These are phyloP conservation scores for Colletotrichum noveboracense DNA, from an alignment of 2,329 filamentous ascomycete species.

Conservation along the genomic window DNA sequence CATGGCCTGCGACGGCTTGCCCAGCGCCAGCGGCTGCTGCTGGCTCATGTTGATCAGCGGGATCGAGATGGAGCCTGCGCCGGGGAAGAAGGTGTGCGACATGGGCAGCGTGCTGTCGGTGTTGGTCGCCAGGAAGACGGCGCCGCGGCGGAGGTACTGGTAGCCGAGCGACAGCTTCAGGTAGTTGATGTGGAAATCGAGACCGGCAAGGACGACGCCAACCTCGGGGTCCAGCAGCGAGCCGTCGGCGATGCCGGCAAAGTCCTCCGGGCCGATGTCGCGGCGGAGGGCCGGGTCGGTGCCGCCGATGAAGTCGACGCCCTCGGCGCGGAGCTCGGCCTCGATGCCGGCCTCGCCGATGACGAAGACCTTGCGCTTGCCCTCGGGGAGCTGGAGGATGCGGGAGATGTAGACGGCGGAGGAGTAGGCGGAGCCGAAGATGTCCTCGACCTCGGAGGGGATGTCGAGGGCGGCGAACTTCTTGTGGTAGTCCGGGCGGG, in stretches of 20 bases:
- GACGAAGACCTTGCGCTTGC: slow-evolving; percentile 92
- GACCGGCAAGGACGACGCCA: slow-evolving; percentile 84
- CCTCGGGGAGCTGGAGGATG: slow-evolving; percentile 79
- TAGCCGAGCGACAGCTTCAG: slow-evolving; percentile 85
- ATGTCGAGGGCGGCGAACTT: slow-evolving; percentile 87
- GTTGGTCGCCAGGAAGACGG: slow-evolving; percentile 91
- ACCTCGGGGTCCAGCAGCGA: slow-evolving; percentile 85
- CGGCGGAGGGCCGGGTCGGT: slow-evolving; percentile 80
- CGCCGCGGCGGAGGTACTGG: slow-evolving; percentile 84
- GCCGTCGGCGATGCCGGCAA: slow-evolving; percentile 75
- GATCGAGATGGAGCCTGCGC: slow-evolving; percentile 82
- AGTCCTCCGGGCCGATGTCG: slow-evolving; percentile 83
- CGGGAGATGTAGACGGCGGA: slow-evolving; percentile 94
- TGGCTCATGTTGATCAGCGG: slow-evolving; percentile 77
- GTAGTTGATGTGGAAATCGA: slow-evolving; percentile 97
- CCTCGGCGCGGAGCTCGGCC: slow-evolving; percentile 81
- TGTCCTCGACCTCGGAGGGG: slow-evolving; percentile 80
- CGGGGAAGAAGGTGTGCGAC: slow-evolving; percentile 84
- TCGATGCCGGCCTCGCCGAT: slow-evolving; percentile 92
- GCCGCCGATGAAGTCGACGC: slow-evolving; percentile 81
- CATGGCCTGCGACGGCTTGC: slow-evolving; percentile 98
- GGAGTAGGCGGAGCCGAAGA: slow-evolving; percentile 96
- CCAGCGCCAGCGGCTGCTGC: slow-evolving; percentile 76
- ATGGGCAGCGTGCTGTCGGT: slow-evolving; percentile 88
- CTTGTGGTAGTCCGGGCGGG: slow-evolving; percentile 87